phyloP scores from a whole-genome alignment of 1,284 basidiomycete species.

The Trichosporon ovoides region DNA sequence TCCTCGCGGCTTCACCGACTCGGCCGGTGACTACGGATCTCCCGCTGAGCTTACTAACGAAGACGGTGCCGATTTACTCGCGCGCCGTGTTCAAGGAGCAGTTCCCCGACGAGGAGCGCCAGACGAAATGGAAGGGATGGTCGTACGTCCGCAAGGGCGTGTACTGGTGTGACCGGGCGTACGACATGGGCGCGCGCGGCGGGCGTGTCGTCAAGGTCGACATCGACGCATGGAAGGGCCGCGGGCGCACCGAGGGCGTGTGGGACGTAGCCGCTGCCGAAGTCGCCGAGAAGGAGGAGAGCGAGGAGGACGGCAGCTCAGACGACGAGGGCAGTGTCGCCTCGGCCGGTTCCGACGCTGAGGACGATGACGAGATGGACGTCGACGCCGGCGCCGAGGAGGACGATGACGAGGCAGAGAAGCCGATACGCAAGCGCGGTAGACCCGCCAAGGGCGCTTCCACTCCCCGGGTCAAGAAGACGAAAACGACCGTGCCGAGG shows the following conservation, averaged over 20 bases:
- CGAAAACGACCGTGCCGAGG: slow-evolving; percentile 7
- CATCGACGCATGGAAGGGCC: slow-evolving; percentile 40
- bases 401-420: slow-evolving; percentile 9
- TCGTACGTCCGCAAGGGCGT: slow-evolving; percentile 33
- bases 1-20: slow-evolving; percentile 37
- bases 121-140: slow-evolving; percentile 38
- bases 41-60: slow-evolving; percentile 29
- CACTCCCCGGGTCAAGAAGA: background rate
- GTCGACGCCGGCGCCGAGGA: slow-evolving; percentile 14
- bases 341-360: background rate
- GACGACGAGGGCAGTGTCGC: slow-evolving; percentile 14
- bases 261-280: slow-evolving; percentile 28
- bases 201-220: slow-evolving; percentile 42
- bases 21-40: slow-evolving; percentile 33
- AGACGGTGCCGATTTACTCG: slow-evolving; percentile 41
- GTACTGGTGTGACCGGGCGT: slow-evolving; percentile 45
- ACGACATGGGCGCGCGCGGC: slow-evolving; percentile 45
- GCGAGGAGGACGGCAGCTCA: slow-evolving; percentile 15
- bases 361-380: slow-evolving; percentile 22
- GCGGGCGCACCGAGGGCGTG: slow-evolving; percentile 28
- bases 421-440: slow-evolving; percentile 9
- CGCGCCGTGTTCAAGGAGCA: slow-evolving; percentile 32
- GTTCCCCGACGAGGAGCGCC: slow-evolving; percentile 27
- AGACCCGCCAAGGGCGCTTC: slow-evolving; percentile 8
- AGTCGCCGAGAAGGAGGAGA: slow-evolving; percentile 19